These are phyloP conservation scores for Flaveria linearis DNA, from an alignment of 129 eudicot species.

Conservation along the genomic window DNA sequence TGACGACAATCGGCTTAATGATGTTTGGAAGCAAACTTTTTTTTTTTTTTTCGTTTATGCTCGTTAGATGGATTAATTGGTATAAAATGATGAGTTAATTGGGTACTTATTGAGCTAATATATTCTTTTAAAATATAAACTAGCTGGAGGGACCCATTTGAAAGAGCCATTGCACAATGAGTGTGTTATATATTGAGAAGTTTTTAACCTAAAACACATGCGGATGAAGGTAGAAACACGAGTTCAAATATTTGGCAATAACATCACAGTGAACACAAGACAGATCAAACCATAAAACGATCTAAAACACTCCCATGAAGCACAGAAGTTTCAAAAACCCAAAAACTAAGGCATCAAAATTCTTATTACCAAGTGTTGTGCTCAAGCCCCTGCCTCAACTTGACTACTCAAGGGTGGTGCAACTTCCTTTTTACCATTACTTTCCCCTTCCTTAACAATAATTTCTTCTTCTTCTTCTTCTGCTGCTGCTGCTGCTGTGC, in stretches of 20 bases:
- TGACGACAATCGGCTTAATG: too few relatives aligned
- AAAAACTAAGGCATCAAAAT: neutral
- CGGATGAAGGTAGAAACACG: neutral
- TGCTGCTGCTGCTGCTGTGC: too few relatives aligned
- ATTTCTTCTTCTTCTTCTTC: conserved; percentile 47
- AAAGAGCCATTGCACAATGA: too few relatives aligned
- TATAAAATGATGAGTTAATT: too few relatives aligned
- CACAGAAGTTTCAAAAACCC: neutral
- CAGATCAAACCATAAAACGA: neutral
- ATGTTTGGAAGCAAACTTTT: too few relatives aligned
- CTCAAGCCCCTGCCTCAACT: conserved; percentile 47
- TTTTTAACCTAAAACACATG: neutral
- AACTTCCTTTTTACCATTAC: conserved; percentile 29
- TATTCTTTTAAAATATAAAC: too few relatives aligned
- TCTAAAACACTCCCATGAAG: neutral
- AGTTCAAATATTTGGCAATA: neutral
- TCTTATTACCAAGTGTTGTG: neutral
- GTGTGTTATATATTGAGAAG: too few relatives aligned
- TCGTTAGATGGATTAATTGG: too few relatives aligned
- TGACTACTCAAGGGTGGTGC: conserved; percentile 39
- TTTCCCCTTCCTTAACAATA: neutral
- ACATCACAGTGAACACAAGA: neutral
- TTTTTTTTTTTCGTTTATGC: too few relatives aligned
- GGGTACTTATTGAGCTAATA: too few relatives aligned
- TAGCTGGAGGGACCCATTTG: too few relatives aligned